These are phyloP conservation scores for Prunus mongolica DNA, from an alignment of 306 rosid species.

Conservation along the genomic window DNA sequence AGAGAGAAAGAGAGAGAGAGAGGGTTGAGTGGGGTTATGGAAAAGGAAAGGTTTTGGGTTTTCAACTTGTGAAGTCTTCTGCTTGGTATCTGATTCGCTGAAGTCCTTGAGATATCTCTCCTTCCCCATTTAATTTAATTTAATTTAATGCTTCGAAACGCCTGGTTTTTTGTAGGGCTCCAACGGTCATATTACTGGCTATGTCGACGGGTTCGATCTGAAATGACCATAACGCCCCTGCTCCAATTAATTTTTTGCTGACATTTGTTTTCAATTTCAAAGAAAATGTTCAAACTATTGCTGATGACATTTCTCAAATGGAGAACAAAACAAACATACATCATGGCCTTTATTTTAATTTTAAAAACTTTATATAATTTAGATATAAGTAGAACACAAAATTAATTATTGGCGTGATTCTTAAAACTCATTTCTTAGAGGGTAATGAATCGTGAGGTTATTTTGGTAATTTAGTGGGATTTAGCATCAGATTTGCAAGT, in stretches of 20 bases:
- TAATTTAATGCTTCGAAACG: slow-evolving; percentile 14
- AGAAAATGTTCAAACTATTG: neutral
- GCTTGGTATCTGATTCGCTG: slow-evolving; percentile 38
- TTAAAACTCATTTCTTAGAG: neutral
- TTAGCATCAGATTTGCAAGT: neutral
- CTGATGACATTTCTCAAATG: neutral
- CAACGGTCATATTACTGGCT: slow-evolving; percentile 58
- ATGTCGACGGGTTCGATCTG: neutral
- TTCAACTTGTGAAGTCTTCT: neutral
- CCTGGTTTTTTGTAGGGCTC: slow-evolving; percentile 14
- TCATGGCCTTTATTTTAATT: too few species aligned
- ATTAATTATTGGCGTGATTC: neutral
- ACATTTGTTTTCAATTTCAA: too few species aligned
- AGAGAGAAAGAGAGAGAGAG: neutral
- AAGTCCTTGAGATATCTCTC: neutral
- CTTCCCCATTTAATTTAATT: neutral
- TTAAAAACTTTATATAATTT: neutral
- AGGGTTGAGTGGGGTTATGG: neutral
- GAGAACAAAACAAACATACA: too few species aligned
- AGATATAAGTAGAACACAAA: neutral
- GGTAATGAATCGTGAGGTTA: neutral
- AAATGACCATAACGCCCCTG: slow-evolving; percentile 10
- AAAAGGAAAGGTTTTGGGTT: slow-evolving; percentile 10
- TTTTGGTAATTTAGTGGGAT: neutral
- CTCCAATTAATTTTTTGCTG: neutral